These are phyloP conservation scores for Camellia japonica DNA, from an alignment of 148 eudicot species.

Conservation along the genomic window DNA sequence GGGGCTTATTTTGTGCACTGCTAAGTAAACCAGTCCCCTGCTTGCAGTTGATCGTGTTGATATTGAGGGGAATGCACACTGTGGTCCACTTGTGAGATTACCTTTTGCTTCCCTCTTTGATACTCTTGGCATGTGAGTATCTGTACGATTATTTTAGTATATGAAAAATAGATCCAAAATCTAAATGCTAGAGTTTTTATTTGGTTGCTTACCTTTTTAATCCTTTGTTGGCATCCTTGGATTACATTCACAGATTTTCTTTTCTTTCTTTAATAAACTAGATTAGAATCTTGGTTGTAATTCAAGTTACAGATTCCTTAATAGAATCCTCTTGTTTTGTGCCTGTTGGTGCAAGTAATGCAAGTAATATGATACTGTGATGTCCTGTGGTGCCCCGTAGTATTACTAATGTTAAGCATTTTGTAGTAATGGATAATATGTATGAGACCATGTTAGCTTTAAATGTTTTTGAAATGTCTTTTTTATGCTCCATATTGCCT, in stretches of 20 bases:
- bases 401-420: neutral
- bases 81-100: constrained; percentile 68
- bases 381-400: neutral
- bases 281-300: neutral
- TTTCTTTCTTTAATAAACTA: neutral
- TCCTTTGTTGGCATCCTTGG: neutral
- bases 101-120: constrained; percentile 91
- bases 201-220: neutral
- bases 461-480: neutral
- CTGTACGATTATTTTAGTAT: neutral
- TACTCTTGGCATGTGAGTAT: constrained; percentile 88
- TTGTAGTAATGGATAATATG: neutral
- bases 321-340: neutral
- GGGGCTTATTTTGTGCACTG: neutral
- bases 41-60: constrained; percentile 83
- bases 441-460: neutral
- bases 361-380: neutral
- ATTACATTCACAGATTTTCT: neutral
- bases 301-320: neutral
- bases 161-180: neutral
- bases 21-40: constrained; percentile 26
- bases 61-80: constrained; percentile 71
- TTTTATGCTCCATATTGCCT: no score
- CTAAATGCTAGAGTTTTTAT: neutral
- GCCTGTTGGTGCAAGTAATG: neutral